Percentiles rank a stretch among this genome's conserved stretches.
These are phyloP conservation scores for Globisporangium barbulae DNA, from an alignment of 352 stramenopile genomes.

Conservation along the genomic window DNA sequence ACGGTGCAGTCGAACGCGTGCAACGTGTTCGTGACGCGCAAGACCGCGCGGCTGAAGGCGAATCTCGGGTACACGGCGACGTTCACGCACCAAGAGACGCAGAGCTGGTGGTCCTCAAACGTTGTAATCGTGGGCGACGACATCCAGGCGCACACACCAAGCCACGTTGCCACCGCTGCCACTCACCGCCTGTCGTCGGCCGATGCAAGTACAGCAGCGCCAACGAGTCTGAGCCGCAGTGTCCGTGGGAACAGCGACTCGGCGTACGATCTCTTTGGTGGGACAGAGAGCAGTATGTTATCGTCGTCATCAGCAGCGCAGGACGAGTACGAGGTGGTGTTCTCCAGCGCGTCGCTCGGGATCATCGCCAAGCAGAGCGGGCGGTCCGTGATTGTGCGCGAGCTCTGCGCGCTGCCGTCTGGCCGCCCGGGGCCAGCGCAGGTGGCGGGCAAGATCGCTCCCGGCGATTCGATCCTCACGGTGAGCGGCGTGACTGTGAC, in stretches of 20 bases:
- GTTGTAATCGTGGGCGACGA: constrained; percentile 83
- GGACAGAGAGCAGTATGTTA: constrained; percentile 7
- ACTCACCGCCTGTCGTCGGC: background rate
- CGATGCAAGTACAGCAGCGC: background rate
- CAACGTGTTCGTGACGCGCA: constrained; percentile 76
- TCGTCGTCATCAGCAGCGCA: constrained; percentile 12
- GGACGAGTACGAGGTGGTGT: constrained; percentile 77
- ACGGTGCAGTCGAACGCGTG: constrained; percentile 82
- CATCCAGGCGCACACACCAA: constrained; percentile 41
- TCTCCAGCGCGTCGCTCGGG: constrained; percentile 50
- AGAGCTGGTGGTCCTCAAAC: constrained; percentile 79
- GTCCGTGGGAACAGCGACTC: background rate
- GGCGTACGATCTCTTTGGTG: constrained; percentile 16
- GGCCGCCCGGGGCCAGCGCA: constrained; percentile 44
- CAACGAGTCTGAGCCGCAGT: background rate
- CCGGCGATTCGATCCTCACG: constrained; percentile 66
- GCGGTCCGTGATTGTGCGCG: constrained; percentile 57
- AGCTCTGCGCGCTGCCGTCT: constrained; percentile 48
- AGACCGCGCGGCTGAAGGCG: constrained; percentile 65
- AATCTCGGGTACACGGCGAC: constrained; percentile 81
- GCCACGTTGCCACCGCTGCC: background rate
- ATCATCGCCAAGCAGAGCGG: constrained; percentile 72
- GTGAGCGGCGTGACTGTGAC: constrained; percentile 64
- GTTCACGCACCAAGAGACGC: constrained; percentile 79
- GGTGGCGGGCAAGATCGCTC: constrained; percentile 44